Conservation (phyloP, 73 alveolate species). For the Paramecium biaurelia region DNA sequence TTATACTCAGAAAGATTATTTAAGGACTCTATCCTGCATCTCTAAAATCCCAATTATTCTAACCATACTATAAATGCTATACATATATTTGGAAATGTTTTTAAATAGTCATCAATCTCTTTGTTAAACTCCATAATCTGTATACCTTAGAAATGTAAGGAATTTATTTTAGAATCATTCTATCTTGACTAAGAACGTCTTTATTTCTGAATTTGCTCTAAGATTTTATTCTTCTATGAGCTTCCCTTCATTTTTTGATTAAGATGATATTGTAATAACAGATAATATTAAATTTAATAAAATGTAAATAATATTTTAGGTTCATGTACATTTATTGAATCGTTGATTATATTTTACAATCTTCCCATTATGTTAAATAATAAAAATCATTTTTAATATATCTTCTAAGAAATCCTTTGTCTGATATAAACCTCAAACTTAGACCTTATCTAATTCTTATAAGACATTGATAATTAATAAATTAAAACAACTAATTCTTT, state of each 20-base stretch:
- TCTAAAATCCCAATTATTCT: background rate
- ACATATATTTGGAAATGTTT: background rate
- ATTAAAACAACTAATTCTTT: background rate
- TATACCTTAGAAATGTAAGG: background rate
- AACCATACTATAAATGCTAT: background rate
- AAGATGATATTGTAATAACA: background rate
- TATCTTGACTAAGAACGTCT: background rate
- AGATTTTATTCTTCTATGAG: background rate
- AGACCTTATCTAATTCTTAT: background rate
- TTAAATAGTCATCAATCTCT: background rate
- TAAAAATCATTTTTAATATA: background rate
- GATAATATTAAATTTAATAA: background rate
- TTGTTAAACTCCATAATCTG: background rate
- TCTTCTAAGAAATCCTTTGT: background rate
- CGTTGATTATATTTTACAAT: background rate
- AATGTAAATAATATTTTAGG: background rate
- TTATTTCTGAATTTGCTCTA: background rate
- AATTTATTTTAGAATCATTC: background rate
- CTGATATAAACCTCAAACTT: background rate
- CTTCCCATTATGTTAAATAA: background rate
- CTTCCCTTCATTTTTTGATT: background rate
- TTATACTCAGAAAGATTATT: background rate
- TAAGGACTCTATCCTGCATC: background rate
- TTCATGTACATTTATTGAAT: background rate
- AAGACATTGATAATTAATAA: background rate